A percentile compares a stretch with the other conserved stretches of the same genome.
phyloP scores from a whole-genome alignment of 495 filamentous ascomycete species.

The Venustampulla echinocandica region DNA sequence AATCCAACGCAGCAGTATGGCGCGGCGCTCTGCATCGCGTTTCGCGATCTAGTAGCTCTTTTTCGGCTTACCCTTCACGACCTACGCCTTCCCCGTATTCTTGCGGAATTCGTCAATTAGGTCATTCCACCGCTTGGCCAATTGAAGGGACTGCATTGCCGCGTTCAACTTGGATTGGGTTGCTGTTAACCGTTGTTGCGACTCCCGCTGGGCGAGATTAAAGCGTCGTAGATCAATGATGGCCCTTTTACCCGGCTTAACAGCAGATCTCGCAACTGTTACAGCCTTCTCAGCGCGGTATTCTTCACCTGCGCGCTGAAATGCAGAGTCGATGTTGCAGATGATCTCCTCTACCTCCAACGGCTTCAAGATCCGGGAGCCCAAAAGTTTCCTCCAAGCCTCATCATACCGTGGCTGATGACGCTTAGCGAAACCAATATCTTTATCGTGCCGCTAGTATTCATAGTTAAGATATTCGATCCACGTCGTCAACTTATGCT shows the following conservation, averaged over 20 bases:
- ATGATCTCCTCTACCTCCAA: conserved; percentile 16
- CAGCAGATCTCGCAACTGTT: conserved; percentile 6
- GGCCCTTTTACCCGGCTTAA: not conserved
- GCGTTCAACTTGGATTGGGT: conserved; percentile 10
- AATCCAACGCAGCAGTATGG: conserved; percentile 18
- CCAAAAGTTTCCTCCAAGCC: conserved; percentile 16
- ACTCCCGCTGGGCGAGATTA: not conserved
- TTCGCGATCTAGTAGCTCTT: conserved; percentile 3
- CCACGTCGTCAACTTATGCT: conserved; percentile 27
- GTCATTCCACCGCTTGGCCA: conserved; percentile 10
- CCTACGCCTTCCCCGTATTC: too few species aligned
- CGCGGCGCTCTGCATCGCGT: conserved; percentile 6
- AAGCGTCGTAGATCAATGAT: not conserved
- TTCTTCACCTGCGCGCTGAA: conserved; percentile 7
- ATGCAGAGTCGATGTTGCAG: conserved; percentile 11
- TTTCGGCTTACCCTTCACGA: too few species aligned
- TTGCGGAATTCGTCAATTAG: conserved; percentile 7
- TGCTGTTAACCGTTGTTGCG: conserved; percentile 2
- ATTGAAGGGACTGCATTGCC: conserved; percentile 10
- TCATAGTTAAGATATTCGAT: conserved; percentile 24
- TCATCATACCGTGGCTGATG: conserved; percentile 13
- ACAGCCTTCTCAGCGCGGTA: conserved; percentile 13
- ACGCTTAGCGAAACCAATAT: conserved; percentile 7
- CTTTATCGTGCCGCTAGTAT: conserved; percentile 13
- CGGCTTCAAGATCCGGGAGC: conserved; percentile 10